Evolutionary conservation across 1,139 yeast species (phyloP), one percentile per base, ranked within the genome.

Genomic region (Yamadazyma dendronema): DNA sequence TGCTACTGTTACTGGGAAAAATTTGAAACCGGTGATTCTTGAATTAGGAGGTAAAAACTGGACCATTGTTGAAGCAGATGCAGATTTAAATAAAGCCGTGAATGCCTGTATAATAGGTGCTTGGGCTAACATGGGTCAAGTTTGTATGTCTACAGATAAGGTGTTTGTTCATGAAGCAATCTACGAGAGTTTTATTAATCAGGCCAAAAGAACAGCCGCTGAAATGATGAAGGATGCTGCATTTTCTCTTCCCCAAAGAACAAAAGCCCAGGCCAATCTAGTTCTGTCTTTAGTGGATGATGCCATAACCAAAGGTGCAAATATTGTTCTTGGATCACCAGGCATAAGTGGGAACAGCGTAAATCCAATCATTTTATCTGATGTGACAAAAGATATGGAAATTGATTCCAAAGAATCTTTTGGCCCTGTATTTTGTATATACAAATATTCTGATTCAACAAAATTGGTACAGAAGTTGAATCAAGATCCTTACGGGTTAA

Each of bases 21-120:
- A 60, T 43, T 49, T 65, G 24, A 67, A 67, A 36, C 75, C 76
- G 2, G 54, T 49, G 40, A 40, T 65, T 19, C 57, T 72, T 33
- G 77, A 72, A 41, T 50, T 71, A 30, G 77, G 77, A 2, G 77
- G 76, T 9, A 71, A 71, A 39, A 71, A 71, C 42, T 53, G 52
- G 34, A 41, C 65, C 0, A 52, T 71, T 11, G 56, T 72, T 2
- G 57, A 53, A 14, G 37, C 50, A 5, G 73, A 66, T 43, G 66
- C 65, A 1, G 61, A 66, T 42, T 39, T 72, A 16, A 46, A 37
- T 1, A 50, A 47, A 31, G 64, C 69, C 4, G 68, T 68, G 4
- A 61, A 57, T 2, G 42, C 42, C 5, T 47, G 54, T 14, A 35
- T 66, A 12, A 56, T 60, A 57, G 53, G 62, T 17, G 51, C 67